Percentiles rank a stretch among this genome's conserved stretches.
Conservation (phyloP, 768 basidiomycete genomes). For the Paxillus involutus region DNA sequence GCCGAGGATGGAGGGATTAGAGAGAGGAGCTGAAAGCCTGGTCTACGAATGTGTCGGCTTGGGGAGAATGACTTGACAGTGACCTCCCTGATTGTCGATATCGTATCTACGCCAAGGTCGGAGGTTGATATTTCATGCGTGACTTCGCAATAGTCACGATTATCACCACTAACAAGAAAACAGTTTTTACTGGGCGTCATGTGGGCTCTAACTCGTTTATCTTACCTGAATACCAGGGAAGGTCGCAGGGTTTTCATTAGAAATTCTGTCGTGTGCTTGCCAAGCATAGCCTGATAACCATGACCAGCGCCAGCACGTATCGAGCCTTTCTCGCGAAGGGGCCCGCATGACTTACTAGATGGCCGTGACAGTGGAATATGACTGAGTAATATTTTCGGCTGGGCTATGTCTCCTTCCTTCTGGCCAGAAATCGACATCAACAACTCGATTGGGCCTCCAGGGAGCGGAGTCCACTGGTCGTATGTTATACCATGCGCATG, state of each 20-base stretch:
- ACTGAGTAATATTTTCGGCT: no score
- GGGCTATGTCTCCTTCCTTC: conserved; percentile 14
- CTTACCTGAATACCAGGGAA: conserved; percentile 68
- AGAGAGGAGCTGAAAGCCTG: conserved; percentile 87
- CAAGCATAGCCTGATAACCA: conserved; percentile 82
- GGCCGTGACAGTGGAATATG: conserved; percentile 81
- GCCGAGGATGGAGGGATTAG: conserved; percentile 39
- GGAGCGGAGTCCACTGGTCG: conserved; percentile 53
- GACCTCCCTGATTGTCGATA: conserved; percentile 59
- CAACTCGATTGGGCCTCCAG: conserved; percentile 60
- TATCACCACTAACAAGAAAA: conserved; percentile 67
- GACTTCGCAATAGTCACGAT: conserved; percentile 89
- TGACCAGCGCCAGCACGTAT: conserved; percentile 76
- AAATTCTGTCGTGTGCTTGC: conserved; percentile 75
- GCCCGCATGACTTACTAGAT: conserved; percentile 75
- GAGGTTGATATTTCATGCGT: conserved; percentile 44
- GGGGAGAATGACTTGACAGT: conserved; percentile 89
- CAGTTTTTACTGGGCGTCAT: background rate
- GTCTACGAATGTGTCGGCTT: conserved; percentile 64
- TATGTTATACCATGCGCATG: conserved; percentile 49
- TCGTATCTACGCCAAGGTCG: conserved; percentile 18
- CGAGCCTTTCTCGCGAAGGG: conserved; percentile 66
- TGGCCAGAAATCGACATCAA: conserved; percentile 38
- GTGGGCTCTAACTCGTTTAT: background rate
- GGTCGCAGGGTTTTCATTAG: conserved; percentile 70